Conservation (phyloP, 2,329 filamentous ascomycete genomes). For the Chaetomium globosum region DNA sequence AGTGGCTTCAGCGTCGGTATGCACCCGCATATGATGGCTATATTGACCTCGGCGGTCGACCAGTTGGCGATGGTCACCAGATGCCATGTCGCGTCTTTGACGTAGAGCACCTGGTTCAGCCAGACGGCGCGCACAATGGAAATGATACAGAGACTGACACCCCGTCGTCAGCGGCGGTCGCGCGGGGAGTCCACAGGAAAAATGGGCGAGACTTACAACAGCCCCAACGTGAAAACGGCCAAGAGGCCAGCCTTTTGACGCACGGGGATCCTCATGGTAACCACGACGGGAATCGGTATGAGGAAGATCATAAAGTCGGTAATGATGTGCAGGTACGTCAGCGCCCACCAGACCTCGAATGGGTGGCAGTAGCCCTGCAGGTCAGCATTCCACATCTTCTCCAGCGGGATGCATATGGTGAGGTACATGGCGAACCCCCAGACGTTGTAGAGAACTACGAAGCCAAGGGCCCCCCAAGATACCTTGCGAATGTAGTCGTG, state of each 20-base stretch:
- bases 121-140: slow-evolving; percentile 34
- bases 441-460: slow-evolving; percentile 31
- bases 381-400: slow-evolving; percentile 29
- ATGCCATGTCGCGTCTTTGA: slow-evolving; percentile 35
- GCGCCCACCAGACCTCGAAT: slow-evolving; percentile 26
- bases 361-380: slow-evolving; percentile 26
- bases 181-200: neutral
- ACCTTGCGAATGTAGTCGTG: slow-evolving; percentile 35
- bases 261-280: slow-evolving; percentile 20
- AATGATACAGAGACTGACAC: slow-evolving; percentile 36
- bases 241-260: slow-evolving; percentile 19
- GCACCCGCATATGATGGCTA: slow-evolving; percentile 39
- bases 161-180: slow-evolving; percentile 1
- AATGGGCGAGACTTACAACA: slow-evolving; percentile 28
- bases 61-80: slow-evolving; percentile 35
- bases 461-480: slow-evolving; percentile 25
- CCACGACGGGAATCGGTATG: slow-evolving; percentile 26
- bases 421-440: slow-evolving; percentile 30
- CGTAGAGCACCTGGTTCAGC: slow-evolving; percentile 31
- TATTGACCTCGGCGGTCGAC: slow-evolving; percentile 39
- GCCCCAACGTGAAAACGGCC: slow-evolving; percentile 21
- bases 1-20: slow-evolving; percentile 38
- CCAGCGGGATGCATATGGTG: slow-evolving; percentile 36
- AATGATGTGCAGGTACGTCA: slow-evolving; percentile 32
- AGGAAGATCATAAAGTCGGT: slow-evolving; percentile 28